Conservation (phyloP, 495 filamentous ascomycete genomes). For the Aspergillus asperescens region DNA sequence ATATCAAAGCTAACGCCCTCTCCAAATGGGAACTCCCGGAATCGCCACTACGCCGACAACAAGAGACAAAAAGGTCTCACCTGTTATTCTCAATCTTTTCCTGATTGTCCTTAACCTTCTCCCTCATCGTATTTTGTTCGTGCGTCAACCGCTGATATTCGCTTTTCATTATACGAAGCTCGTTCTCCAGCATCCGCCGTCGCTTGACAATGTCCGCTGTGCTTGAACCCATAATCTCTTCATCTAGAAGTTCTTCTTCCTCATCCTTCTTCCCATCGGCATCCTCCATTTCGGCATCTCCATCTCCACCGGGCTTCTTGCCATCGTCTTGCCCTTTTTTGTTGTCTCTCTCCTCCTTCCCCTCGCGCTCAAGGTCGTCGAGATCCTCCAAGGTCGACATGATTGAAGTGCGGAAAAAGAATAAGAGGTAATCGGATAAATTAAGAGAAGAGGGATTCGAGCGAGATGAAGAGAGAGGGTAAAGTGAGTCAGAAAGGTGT, state of each 20-base stretch:
- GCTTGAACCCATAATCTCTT: constrained; percentile 82
- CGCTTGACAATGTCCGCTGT: constrained; percentile 89
- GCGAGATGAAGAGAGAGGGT: constrained; percentile 2
- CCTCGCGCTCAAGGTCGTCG: constrained; percentile 70
- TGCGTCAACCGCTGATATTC: constrained; percentile 91
- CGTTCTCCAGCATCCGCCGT: constrained; percentile 87
- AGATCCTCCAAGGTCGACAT: constrained; percentile 89
- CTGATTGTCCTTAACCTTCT: constrained; percentile 98
- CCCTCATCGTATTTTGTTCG: constrained; percentile 89
- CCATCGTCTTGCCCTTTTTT: constrained; percentile 56
- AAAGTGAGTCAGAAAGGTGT: constrained; percentile 12
- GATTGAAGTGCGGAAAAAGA: constrained; percentile 14
- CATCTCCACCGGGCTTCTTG: constrained; percentile 56
- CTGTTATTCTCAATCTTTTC: constrained; percentile 99
- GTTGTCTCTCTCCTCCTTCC: constrained; percentile 73
- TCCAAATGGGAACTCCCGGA: not conserved
- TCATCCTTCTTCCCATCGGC: constrained; percentile 64
- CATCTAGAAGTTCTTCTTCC: constrained; percentile 77
- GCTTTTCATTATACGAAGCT: constrained; percentile 97
- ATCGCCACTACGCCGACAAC: not conserved
- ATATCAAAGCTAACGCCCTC: not conserved
- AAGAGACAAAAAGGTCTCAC: constrained; percentile 44
- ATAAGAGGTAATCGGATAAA: not conserved
- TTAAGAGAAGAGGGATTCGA: constrained; percentile 4
- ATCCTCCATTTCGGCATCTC: constrained; percentile 86